Evolutionary conservation across 164 flowering plant species (phyloP), one percentile per base, ranked within the genome.

Genomic region (Echeveria elegans): DNA sequence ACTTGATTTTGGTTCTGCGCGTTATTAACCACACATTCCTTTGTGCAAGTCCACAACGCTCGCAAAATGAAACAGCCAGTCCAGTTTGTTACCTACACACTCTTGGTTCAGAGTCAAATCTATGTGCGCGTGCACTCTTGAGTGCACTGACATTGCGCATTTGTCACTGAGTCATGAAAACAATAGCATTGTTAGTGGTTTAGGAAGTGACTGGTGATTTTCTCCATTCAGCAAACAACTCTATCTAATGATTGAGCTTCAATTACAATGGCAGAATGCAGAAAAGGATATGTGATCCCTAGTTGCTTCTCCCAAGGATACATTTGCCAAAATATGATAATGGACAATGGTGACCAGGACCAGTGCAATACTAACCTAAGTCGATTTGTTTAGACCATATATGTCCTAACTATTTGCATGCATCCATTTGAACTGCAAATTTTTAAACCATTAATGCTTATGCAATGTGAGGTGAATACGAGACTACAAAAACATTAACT

Each of bases 61-160:
- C 29, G 59, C 59, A 53, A 10, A 53, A 53, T 53, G 59, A 53
- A 53, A 11, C 59, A 53, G 59, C 9, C 29, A 24, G 59, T n/a
- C n/a, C n/a, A 21, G 26, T n/a, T 19, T 8, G 29, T 53, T 11
- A 23, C 59, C 59, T 14, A 53, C 59, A 53, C 59, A 23, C 59
- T 53, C 24, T 4, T 8, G 6, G 24, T 53, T 29, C 12, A 26
- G 12, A 38, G 6, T 1, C 41, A 2, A 38, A 38, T 38, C 41
- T 8, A 8, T 38, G 8, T 38, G 41, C 24, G 2, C 53, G 41
- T 6, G 12, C 8, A 38, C 12, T 38, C 41, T n/a, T n/a, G n/a
- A n/a, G 8, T 24, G 29, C 59, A 53, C 59, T 23, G 24, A 53
- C 4, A 53, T 24, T 53, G 28, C 28, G 14, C 30, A 9, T 53